Conservation (phyloP, 2,329 filamentous ascomycete species). For the Verticillium zaregamsianum region DNA sequence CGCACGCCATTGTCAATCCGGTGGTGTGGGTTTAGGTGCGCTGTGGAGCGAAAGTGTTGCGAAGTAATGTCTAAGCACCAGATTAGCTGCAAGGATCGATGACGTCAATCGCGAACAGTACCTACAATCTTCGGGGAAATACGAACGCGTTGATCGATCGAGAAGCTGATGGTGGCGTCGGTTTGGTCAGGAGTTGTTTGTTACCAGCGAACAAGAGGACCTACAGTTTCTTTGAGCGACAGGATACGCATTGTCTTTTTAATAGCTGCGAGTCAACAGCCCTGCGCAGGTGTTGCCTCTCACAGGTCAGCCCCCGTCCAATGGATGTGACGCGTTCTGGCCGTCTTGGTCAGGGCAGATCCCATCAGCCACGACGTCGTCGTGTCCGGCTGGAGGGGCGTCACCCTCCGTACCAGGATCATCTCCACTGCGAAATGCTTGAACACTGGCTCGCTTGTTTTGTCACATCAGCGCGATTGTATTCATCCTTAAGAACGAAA, state of each 20-base stretch:
- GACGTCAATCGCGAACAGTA: slow-evolving; percentile 4
- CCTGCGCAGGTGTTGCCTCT: background rate
- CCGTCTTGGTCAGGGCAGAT: background rate
- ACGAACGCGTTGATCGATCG: too few relatives aligned
- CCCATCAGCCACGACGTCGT: background rate
- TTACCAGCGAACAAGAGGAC: background rate
- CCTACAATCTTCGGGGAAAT: background rate
- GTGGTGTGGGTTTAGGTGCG: too few relatives aligned
- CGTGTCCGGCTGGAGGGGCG: background rate
- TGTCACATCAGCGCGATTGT: background rate
- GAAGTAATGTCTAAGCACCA: background rate
- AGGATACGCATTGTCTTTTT: background rate
- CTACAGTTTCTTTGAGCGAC: background rate
- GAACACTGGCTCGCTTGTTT: background rate
- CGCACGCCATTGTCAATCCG: slow-evolving; percentile 23
- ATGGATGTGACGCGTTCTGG: background rate
- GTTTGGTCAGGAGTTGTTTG: background rate
- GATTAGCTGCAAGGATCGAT: background rate
- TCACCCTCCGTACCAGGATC: too few relatives aligned
- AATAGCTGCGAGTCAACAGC: background rate
- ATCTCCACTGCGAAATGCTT: background rate
- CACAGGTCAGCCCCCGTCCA: background rate
- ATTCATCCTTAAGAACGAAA: background rate
- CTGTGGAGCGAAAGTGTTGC: too few relatives aligned
- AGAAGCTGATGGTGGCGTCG: too few relatives aligned